Percentiles rank a stretch among this genome's conserved stretches.
Conservation (phyloP, 495 filamentous ascomycete genomes). For the Hypoxylon cercidicola region DNA sequence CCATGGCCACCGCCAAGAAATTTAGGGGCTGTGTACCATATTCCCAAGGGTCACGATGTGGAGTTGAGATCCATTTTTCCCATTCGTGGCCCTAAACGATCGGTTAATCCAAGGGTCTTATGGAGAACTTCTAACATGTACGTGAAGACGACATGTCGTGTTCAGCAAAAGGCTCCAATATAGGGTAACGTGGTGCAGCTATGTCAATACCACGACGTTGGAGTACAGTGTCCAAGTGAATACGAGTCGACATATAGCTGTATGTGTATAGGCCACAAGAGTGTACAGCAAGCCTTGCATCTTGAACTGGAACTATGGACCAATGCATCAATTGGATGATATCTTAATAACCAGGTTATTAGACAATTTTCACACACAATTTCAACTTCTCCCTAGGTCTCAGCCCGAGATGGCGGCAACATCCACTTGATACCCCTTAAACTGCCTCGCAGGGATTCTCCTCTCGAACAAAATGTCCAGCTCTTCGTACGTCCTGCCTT, state of each 20-base stretch:
- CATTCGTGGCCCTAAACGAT: constrained; percentile 11
- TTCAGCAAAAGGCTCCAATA: constrained; percentile 1
- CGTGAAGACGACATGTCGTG: background rate
- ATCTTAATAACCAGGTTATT: constrained; percentile 1
- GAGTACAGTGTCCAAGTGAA: background rate
- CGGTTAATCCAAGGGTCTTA: constrained; percentile 7
- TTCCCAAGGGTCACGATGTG: constrained; percentile 31
- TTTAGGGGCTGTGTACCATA: constrained; percentile 29
- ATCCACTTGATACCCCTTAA: constrained; percentile 52
- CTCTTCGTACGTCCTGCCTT: constrained; percentile 68
- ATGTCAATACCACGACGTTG: background rate
- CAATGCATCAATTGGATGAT: background rate
- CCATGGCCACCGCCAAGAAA: constrained; percentile 22
- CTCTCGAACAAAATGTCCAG: constrained; percentile 63
- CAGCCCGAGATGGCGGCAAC: constrained; percentile 8
- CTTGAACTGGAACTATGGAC: background rate
- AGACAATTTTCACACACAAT: background rate
- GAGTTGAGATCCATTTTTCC: constrained; percentile 33
- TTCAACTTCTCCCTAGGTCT: constrained; percentile 13
- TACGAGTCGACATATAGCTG: background rate
- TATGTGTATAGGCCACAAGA: background rate
- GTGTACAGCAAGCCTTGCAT: background rate
- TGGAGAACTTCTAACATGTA: constrained; percentile 2
- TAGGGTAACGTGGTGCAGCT: background rate
- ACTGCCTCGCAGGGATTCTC: constrained; percentile 64